These are phyloP conservation scores for Penicillium manginii DNA, from an alignment of 495 filamentous ascomycete species.

Conservation along the genomic window DNA sequence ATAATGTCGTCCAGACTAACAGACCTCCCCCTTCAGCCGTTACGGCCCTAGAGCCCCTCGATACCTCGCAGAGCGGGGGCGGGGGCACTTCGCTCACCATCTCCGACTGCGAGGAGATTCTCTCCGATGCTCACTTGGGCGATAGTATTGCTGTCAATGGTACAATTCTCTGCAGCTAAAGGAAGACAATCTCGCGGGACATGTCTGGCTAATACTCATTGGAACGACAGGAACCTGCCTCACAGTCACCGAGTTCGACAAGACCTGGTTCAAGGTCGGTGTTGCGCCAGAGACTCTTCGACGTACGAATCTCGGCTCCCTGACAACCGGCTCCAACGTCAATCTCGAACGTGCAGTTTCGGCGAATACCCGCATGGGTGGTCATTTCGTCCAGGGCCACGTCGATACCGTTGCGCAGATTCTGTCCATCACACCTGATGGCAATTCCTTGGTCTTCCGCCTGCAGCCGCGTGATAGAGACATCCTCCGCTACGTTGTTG, in stretches of 20 bases:
- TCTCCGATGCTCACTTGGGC: slow-evolving; percentile 80
- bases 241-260: slow-evolving; percentile 81
- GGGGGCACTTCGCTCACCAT: slow-evolving; percentile 92
- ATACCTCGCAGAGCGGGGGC: slow-evolving; percentile 66
- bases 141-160: slow-evolving; percentile 95
- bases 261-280: slow-evolving; percentile 82
- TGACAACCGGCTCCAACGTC: slow-evolving; percentile 61
- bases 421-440: slow-evolving; percentile 69
- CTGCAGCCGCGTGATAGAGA: slow-evolving; percentile 68
- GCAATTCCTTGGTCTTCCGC: slow-evolving; percentile 85
- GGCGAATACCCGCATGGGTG: slow-evolving; percentile 82
- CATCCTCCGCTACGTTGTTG: slow-evolving; percentile 83
- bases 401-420: slow-evolving; percentile 87
- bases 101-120: slow-evolving; percentile 70
- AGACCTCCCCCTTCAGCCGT: slow-evolving; percentile 61
- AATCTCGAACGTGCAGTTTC: slow-evolving; percentile 94
- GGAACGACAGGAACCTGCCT: slow-evolving; percentile 69
- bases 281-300: slow-evolving; percentile 96
- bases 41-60: slow-evolving; percentile 75
- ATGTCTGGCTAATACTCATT: slow-evolving; percentile 11
- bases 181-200: too few species aligned
- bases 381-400: slow-evolving; percentile 82
- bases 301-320: slow-evolving; percentile 85
- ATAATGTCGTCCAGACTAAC: slow-evolving; percentile 15
- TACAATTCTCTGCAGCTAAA: slow-evolving; percentile 21